Base-by-base conservation (phyloP, 2,329 filamentous ascomycete genomes). In the Didymella segeticola region DNA sequence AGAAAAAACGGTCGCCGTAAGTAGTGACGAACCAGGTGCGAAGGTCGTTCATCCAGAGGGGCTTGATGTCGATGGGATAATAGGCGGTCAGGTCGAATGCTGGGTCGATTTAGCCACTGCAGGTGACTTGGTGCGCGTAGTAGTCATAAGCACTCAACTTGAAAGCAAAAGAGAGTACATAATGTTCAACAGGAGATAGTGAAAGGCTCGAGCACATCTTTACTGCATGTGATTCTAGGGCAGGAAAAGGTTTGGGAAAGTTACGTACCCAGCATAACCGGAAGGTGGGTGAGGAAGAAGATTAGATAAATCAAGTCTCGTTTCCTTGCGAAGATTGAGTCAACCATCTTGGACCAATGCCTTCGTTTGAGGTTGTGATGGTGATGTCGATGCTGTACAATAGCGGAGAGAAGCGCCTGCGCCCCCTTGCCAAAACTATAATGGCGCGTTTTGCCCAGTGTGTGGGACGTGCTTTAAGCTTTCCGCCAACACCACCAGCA, bases 1-100 rank as follows among this genome's bases (percentile, higher is more conserved):
- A 77, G 74, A 89, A 88, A 77, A 88, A 87, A 47, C 81, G 83
- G 66, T 89, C 87, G 12, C 80, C 77, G 69, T 87, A 88, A 1
- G 80, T 87, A 1, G 75, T 67, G 55, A 87, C 77, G 71, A 89
- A 88, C 72, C 77, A 88, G 2, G 73, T 64, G 53, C 83, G 82
- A 2, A 89, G 56, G 0, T 70, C 56, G 34, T 69, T 68, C 63
- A 86, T 80, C 66, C 83, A 77, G 0, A 72, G 47, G 0, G 82
- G 82, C 41, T 77, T 78, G 8, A 86, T 60, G 30, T 72, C 70
- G 4, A 74, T 41, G 1, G 86, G 86, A 58, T 86, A 87, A 50
- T 86, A 76, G n/a, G 81, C 75, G 27, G 80, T 80, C 12, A 87
- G 77, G 64, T 89, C 86, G 65, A 89, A 80, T 34, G 81, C 85